Base-by-base conservation (phyloP, 2,329 filamentous ascomycete genomes). In the Knufia fluminis region DNA sequence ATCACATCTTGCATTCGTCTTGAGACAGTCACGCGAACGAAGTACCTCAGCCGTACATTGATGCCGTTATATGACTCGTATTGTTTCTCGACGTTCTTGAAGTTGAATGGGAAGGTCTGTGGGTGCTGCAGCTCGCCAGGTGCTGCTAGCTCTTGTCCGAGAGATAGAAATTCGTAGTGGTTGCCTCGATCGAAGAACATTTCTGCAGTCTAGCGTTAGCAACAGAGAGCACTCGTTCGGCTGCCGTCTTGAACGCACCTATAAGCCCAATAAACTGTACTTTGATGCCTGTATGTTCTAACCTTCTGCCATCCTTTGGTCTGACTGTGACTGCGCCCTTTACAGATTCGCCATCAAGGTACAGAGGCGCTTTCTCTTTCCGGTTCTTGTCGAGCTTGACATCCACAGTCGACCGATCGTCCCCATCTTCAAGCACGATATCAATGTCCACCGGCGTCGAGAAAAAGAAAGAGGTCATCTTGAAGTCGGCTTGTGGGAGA, bases 181-280 rank as follows among this genome's bases (percentile, higher is more conserved):
- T 96, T 98, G 61, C 91, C 91, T 64, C 92, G 87, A 68, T 98
- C 92, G 70, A 95, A 98, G 79, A 97, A 98, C 92, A 98, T 98
- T 69, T 98, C 92, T 94, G 54, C 32, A 50, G 51, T 45, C 24
- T 24, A 33, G 19, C 40, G 45, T 39, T n/a, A 41, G 26, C 43
- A 12, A 49, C 49, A 33, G 36, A 12, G 41, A 31, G 8, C 14
- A 19, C 46, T 38, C 17, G 23, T 4, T 36, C 16, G 17, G 48
- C 26, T 48, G 52, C 19, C 44, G 66, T 71, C 55, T 36, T 7
- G 7, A 17, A 36, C 33, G 7, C 73, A 92, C 88, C 88, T 75
- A 98, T 98, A 55, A 90, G 94, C 66, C 92, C 92, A 62, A 98
- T 96, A 73, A 98, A 98, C 68, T 98, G 92, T 62, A 98, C 91